These are phyloP conservation scores for Petasospora rhodanensis DNA, from an alignment of 1,139 yeast species.

Conservation along the genomic window DNA sequence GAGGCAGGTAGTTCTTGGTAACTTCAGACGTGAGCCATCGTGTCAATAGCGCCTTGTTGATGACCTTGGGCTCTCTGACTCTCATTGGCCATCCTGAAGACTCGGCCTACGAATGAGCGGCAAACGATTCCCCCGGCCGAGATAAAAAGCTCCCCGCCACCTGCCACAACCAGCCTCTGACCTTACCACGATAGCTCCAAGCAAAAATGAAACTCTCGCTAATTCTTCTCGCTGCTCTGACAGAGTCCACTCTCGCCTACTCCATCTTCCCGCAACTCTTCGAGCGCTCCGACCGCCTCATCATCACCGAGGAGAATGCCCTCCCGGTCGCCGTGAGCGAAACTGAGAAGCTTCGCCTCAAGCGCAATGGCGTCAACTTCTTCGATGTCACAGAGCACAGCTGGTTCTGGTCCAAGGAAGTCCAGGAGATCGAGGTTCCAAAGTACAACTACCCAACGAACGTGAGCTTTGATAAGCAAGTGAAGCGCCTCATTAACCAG, in stretches of 20 bases:
- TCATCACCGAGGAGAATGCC: conserved; percentile 15
- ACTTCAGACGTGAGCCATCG: no score
- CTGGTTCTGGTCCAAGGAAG: conserved; percentile 35
- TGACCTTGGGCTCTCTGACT: no score
- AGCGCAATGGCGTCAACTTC: conserved; percentile 52
- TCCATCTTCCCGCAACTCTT: background rate
- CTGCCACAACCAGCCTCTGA: no score
- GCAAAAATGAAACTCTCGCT: no score
- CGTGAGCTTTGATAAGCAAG: conserved; percentile 36
- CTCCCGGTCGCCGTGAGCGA: conserved; percentile 44
- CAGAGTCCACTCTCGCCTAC: conserved; percentile 1
- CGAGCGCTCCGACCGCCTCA: conserved; percentile 11
- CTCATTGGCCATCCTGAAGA: no score
- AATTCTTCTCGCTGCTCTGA: background rate
- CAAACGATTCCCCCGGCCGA: no score
- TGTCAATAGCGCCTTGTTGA: no score
- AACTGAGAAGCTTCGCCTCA: conserved; percentile 49
- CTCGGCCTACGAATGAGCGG: no score
- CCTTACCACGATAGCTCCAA: no score
- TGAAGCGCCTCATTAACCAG: conserved; percentile 35
- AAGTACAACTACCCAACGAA: conserved; percentile 52
- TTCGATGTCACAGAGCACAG: conserved; percentile 62
- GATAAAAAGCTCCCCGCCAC: no score
- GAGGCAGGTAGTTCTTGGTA: no score
- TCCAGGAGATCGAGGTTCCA: conserved; percentile 33